Percentiles rank a stretch among this genome's conserved stretches.
These are phyloP conservation scores for Protomyces arabidopsidicola DNA, from an alignment of 1,139 yeast species.

Conservation along the genomic window DNA sequence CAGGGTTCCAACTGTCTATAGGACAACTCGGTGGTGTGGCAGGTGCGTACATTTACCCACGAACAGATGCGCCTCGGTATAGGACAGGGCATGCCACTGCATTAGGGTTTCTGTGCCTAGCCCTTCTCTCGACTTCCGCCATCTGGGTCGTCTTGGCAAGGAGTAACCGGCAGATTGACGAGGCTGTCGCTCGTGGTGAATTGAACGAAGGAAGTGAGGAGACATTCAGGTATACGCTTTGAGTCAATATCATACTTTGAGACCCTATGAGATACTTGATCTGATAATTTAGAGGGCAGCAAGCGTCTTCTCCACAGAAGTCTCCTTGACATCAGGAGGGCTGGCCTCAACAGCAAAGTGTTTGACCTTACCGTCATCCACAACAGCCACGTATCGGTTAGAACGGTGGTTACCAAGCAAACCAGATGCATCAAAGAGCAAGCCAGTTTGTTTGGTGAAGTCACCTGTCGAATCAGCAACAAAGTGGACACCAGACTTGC, in stretches of 20 bases:
- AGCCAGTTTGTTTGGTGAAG: constrained; percentile 49
- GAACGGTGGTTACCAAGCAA: constrained; percentile 71
- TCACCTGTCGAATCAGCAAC: constrained; percentile 75
- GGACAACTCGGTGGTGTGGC: constrained; percentile 45
- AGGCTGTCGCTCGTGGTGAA: neutral
- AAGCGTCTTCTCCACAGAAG: constrained; percentile 45
- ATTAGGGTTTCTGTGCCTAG: constrained; percentile 29
- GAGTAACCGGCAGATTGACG: neutral
- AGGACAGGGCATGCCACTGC: constrained; percentile 39
- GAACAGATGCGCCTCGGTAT: constrained; percentile 40
- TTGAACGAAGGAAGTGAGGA: neutral
- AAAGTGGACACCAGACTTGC: constrained; percentile 45
- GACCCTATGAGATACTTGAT: too few species aligned
- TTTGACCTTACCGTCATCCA: constrained; percentile 66
- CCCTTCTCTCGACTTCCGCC: neutral
- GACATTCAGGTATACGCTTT: neutral
- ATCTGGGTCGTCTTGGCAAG: neutral
- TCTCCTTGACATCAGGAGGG: constrained; percentile 58
- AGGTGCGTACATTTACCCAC: constrained; percentile 41
- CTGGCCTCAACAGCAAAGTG: constrained; percentile 75
- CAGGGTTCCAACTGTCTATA: constrained; percentile 45
- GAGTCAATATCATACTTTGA: neutral
- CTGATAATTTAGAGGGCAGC: neutral
- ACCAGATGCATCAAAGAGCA: constrained; percentile 64
- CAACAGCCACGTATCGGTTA: constrained; percentile 69